Evolutionary conservation across 495 filamentous ascomycete species (phyloP), one percentile per base, ranked within the genome.

Genomic region (Glonium stellatum): DNA sequence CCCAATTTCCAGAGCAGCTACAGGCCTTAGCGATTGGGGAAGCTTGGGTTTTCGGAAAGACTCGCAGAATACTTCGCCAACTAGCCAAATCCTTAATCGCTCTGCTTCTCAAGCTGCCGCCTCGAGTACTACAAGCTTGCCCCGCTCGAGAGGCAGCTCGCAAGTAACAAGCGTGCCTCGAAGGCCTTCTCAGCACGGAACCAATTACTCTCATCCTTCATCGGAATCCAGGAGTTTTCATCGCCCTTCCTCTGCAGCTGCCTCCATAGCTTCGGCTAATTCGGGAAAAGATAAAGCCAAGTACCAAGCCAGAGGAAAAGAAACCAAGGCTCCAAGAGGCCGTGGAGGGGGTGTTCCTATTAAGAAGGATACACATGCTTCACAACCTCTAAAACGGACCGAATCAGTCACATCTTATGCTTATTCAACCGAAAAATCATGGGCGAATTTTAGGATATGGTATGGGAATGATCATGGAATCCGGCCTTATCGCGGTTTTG

Each of bases 371-470:
- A 39, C 37, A 39, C 10, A 31, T 15, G 48, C 61, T 37, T 34
- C 64, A 13, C 61, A 60, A 10, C 18, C 59, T 15, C 55, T 54
- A 15, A 18, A 22, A 1, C 4, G 65, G 18, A 36, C 48, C 35
- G 65, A 67, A 34, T 53, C 60, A 11, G 54, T 18, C 22, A 35
- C 50, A 22, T 58, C 49, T 10, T 49, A 44, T 31, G 37, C 19
- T 10, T 52, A 54, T 35, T 19, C 55, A 19, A 59, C 54, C 18
- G 22, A 61, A 4, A 67, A 64, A 57, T 61, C 61, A 27, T 67
- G 65, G 65, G 56, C 57, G 12, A 64, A 64, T 36, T 67, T 67
- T 27, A 53, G 57, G 9, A 61, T 68, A n/a, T 68, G 65, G 65
- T 52, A 68, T n/a, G 65, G 65, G 15, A 57, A 50, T 23, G 65